These are phyloP conservation scores for Thelonectria discophora DNA, from an alignment of 2,329 filamentous ascomycete species.

Conservation along the genomic window DNA sequence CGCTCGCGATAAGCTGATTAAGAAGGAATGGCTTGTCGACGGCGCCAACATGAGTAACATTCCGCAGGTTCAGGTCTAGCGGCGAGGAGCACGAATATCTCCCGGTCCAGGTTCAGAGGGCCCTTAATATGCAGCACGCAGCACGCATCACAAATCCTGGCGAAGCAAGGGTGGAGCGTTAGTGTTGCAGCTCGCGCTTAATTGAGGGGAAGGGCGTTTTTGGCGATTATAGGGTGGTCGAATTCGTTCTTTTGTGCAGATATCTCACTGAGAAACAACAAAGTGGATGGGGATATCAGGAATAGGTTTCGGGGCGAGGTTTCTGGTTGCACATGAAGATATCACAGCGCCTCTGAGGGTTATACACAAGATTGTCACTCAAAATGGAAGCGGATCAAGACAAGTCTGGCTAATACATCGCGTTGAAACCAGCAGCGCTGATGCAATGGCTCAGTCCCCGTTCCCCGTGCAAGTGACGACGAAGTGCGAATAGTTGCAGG, in stretches of 20 bases:
- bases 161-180: neutral
- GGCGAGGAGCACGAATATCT: neutral
- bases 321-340: no score
- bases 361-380: constrained; percentile 6
- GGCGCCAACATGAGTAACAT: constrained; percentile 78
- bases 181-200: constrained; percentile 11
- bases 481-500: constrained; percentile 3
- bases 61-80: constrained; percentile 57
- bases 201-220: constrained; percentile 14
- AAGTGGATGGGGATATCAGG: constrained; percentile 1
- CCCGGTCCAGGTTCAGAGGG: no score
- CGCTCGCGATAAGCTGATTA: constrained; percentile 77
- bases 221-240: constrained; percentile 24
- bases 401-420: constrained; percentile 3
- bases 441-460: constrained; percentile 2
- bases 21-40: constrained; percentile 76
- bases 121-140: no score
- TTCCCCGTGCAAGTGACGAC: neutral
- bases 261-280: neutral
- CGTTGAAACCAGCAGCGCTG: constrained; percentile 5
- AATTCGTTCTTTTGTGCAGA: neutral
- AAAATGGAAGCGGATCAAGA: no score
- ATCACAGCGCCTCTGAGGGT: no score
- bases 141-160: no score
- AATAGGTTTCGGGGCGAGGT: neutral